Evolutionary conservation across 2,329 filamentous ascomycete species (phyloP), one percentile per base, ranked within the genome.

Genomic region (Proliferodiscus dingleyae): DNA sequence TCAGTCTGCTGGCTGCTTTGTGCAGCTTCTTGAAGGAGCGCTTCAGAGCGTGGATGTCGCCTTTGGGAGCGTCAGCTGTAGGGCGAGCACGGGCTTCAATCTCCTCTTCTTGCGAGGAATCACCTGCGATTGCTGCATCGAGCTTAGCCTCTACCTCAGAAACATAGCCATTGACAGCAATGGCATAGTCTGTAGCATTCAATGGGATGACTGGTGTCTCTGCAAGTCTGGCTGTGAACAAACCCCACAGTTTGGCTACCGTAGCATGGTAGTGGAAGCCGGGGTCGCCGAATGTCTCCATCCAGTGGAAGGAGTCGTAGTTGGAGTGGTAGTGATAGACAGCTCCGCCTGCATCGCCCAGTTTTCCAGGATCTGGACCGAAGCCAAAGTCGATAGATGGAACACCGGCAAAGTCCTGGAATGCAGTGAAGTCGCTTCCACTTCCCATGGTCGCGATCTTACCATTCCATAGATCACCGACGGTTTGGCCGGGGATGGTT

Each of bases 281-380:
- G 1, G 74, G 74, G 54, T 95, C 89, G 3, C 87, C 87, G 54
- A 80, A 89, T 3, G 71, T 83, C 11, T 83, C 74, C 86, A 93
- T 93, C 88, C 88, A 94, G 58, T 83, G 71, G 61, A 87, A 90
- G 26, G 78, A 86, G 61, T 94, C 89, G 61, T 90, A 94, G 66
- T 93, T 93, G 51, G 79, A 78, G 63, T 94, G 87, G 60, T 93
- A 94, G 53, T 86, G 83, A 61, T 85, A 87, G 5, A 87, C 69
- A 0, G 82, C 75, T 16, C 47, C 51, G 10, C 41, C 51, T 36
- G 43, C 43, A 19, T 52, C 39, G 13, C 49, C 51, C 21, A 53
- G 43, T 19, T 42, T 37, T 19, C 37, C 45, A 6, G 71, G 66
- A 45, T 57, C 52, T 7, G 62, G 60, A 0, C 59, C 57, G 32